A percentile compares a stretch with the other conserved stretches of the same genome.
Evolutionary conservation across 2,329 filamentous ascomycete species (phyloP).

Genomic region (Alternaria atra): DNA sequence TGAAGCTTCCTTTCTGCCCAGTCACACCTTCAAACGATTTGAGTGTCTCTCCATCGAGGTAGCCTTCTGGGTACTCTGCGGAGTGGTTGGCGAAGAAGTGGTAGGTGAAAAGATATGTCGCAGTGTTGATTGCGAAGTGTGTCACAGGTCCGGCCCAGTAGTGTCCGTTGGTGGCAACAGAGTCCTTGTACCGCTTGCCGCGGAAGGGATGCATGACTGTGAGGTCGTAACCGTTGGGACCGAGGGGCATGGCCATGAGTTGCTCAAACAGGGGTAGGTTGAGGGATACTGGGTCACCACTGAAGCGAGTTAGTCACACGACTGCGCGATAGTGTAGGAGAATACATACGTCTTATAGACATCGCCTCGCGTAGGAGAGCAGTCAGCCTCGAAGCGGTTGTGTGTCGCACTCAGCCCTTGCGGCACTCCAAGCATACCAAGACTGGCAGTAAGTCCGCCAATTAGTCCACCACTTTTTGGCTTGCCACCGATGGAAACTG

Average conservation of each 20-base stretch:
- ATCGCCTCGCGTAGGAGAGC: conserved; percentile 24
- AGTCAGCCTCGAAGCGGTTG: conserved; percentile 30
- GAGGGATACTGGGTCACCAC: conserved; percentile 10
- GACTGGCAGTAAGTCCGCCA: conserved; percentile 24
- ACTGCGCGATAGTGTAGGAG: not conserved
- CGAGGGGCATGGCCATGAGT: conserved; percentile 10
- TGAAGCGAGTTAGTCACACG: not conserved
- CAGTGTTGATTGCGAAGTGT: conserved; percentile 25
- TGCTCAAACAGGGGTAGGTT: conserved; percentile 10
- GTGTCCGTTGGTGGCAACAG: conserved; percentile 24
- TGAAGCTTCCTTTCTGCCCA: conserved; percentile 28
- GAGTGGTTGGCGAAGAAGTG: conserved; percentile 34
- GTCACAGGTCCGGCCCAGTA: conserved; percentile 27
- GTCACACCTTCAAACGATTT: conserved; percentile 32
- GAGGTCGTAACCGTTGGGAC: conserved; percentile 5
- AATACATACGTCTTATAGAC: conserved; percentile 10
- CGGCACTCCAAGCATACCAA: conserved; percentile 23
- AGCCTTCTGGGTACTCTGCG: conserved; percentile 30
- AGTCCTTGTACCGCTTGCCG: conserved; percentile 30
- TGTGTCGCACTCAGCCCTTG: conserved; percentile 26
- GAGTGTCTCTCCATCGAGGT: conserved; percentile 25
- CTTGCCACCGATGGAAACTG: conserved; percentile 25
- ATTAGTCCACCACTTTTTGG: conserved; percentile 24
- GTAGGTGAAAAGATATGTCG: conserved; percentile 17
- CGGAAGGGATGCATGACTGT: conserved; percentile 16